phyloP scores from a whole-genome alignment of 768 basidiomycete species.

The Cantharellus anzutake region DNA sequence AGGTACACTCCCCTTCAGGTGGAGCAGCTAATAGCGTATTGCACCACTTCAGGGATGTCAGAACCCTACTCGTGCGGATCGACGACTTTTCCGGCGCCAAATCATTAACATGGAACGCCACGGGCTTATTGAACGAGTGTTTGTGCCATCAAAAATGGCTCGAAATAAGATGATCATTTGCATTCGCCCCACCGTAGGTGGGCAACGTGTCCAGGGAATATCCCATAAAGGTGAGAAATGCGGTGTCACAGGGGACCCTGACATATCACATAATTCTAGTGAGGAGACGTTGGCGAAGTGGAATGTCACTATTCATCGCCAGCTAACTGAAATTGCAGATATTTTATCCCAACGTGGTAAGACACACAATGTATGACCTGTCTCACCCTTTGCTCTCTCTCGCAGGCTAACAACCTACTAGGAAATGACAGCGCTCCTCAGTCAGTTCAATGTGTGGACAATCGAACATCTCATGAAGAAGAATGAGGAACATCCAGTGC shows the following conservation, averaged over 20 bases:
- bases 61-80: no score
- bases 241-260: not conserved
- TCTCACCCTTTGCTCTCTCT: no score
- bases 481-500: constrained; percentile 42
- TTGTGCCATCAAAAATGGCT: no score
- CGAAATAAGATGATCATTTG: no score
- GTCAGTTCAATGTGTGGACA: constrained; percentile 61
- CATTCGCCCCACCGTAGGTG: not conserved
- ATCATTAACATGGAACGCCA: no score
- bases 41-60: no score
- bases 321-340: constrained; percentile 56
- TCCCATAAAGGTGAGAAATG: not conserved
- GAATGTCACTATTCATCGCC: constrained; percentile 56
- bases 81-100: no score
- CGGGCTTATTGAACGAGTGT: no score
- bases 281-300: constrained; percentile 7
- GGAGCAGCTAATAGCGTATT: no score
- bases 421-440: constrained; percentile 44
- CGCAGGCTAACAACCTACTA: no score
- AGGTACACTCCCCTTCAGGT: constrained; percentile 13
- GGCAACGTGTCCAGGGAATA: not conserved
- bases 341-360: constrained; percentile 33
- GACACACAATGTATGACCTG: constrained; percentile 2
- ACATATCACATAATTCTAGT: not conserved
- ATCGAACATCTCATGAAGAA: constrained; percentile 63